phyloP scores from a whole-genome alignment of 305 asterid genomes.

The Fraxinus baroniana region DNA sequence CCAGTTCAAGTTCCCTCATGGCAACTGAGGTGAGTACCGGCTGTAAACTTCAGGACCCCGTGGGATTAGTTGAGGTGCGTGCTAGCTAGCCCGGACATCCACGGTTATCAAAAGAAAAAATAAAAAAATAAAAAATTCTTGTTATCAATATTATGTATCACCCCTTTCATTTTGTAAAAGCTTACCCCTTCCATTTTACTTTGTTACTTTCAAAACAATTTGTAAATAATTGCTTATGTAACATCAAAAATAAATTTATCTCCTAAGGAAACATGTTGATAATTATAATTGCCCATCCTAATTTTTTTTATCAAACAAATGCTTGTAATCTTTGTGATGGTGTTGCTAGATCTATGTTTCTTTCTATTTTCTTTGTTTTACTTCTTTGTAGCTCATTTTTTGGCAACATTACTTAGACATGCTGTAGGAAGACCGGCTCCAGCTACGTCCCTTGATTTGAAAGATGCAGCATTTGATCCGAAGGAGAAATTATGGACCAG shows the following conservation, averaged over 20 bases:
- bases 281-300: not conserved
- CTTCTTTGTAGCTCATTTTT: constrained; percentile 26
- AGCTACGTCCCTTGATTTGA: constrained; percentile 60
- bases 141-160: not conserved
- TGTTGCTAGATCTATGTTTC: not conserved
- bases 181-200: not conserved
- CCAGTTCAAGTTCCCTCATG: no score
- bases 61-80: no score
- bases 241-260: not conserved
- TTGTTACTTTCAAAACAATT: not conserved
- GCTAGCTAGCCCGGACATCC: no score
- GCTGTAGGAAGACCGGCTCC: constrained; percentile 85
- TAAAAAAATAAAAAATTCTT: not conserved
- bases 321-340: constrained; percentile 10
- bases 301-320: not conserved
- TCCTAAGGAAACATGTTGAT: not conserved
- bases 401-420: constrained; percentile 54
- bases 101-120: no score
- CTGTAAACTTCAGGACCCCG: no score
- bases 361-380: constrained; percentile 6
- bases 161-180: not conserved
- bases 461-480: constrained; percentile 64
- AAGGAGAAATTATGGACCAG: constrained; percentile 77
- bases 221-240: not conserved
- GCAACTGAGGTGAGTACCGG: no score